A percentile compares a stretch with the other conserved stretches of the same genome.
Conservation (phyloP, 306 rosid genomes). For the Abrus pulchellus region DNA sequence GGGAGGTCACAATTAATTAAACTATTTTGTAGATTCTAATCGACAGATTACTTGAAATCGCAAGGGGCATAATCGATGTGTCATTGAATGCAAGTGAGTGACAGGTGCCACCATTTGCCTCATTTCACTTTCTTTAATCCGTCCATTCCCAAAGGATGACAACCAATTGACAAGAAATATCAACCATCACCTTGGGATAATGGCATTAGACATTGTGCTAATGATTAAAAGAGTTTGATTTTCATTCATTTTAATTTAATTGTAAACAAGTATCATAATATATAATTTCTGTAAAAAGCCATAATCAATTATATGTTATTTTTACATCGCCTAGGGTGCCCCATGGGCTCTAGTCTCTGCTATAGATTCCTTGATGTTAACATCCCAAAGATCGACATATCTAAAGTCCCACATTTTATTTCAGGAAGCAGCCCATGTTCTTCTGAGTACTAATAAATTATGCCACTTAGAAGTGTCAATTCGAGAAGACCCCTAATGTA, state of each 20-base stretch:
- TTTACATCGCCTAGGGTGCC: slow-evolving; percentile 14
- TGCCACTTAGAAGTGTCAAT: slow-evolving; percentile 46
- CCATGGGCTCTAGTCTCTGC: background rate
- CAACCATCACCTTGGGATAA: slow-evolving; percentile 55
- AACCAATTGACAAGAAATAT: slow-evolving; percentile 58
- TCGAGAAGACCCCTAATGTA: slow-evolving; percentile 52
- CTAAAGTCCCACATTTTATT: slow-evolving; percentile 32
- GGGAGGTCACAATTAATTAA: slow-evolving; percentile 36
- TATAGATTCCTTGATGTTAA: slow-evolving; percentile 36
- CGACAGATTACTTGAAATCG: slow-evolving; percentile 36
- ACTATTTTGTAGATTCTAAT: slow-evolving; percentile 37
- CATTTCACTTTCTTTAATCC: slow-evolving; percentile 34
- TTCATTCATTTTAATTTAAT: background rate
- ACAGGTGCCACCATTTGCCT: slow-evolving; percentile 25
- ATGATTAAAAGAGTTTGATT: background rate
- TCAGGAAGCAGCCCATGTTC: slow-evolving; percentile 57
- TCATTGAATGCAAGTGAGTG: slow-evolving; percentile 44
- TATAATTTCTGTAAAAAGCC: too few relatives aligned
- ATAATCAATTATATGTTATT: background rate
- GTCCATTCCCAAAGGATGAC: slow-evolving; percentile 45
- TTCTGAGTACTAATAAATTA: slow-evolving; percentile 32
- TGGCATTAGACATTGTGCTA: slow-evolving; percentile 48
- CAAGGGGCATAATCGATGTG: slow-evolving; percentile 48
- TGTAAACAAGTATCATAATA: background rate
- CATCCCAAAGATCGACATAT: slow-evolving; percentile 34